Evolutionary conservation across 257 asterid genomes (phyloP).

Genomic region (Agastache rugosa): DNA sequence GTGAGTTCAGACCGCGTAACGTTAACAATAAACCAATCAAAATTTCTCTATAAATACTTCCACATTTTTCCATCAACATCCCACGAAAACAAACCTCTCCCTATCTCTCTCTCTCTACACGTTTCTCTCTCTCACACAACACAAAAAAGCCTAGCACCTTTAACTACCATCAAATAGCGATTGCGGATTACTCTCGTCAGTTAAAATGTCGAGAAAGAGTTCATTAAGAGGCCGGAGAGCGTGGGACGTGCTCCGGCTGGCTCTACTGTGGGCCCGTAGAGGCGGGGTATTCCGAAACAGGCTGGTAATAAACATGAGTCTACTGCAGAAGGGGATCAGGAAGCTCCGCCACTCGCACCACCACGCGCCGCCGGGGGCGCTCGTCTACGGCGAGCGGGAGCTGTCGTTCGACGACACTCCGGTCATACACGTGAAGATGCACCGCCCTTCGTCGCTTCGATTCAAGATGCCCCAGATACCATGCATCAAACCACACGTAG

Average conservation of each 20-base stretch:
- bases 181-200: background rate
- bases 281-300: constrained; percentile 54
- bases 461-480: constrained; percentile 77
- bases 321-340: constrained; percentile 51
- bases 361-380: constrained; percentile 33
- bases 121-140: background rate
- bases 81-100: background rate
- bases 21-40: constrained; percentile 23
- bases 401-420: constrained; percentile 77
- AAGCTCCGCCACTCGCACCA: constrained; percentile 49
- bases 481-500: constrained; percentile 68
- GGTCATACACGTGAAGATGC: constrained; percentile 59
- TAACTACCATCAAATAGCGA: no score
- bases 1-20: constrained; percentile 47
- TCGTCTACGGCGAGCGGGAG: constrained; percentile 68
- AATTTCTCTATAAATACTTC: constrained; percentile 27
- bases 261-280: constrained; percentile 70
- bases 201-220: constrained; percentile 48
- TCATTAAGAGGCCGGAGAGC: constrained; percentile 47
- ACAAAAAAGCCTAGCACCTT: background rate
- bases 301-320: constrained; percentile 41
- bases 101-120: background rate
- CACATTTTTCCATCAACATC: background rate
- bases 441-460: constrained; percentile 74
- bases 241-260: constrained; percentile 66